Base-by-base conservation (phyloP, 805 yeast species). In the Metschnikowia corniflorae region DNA sequence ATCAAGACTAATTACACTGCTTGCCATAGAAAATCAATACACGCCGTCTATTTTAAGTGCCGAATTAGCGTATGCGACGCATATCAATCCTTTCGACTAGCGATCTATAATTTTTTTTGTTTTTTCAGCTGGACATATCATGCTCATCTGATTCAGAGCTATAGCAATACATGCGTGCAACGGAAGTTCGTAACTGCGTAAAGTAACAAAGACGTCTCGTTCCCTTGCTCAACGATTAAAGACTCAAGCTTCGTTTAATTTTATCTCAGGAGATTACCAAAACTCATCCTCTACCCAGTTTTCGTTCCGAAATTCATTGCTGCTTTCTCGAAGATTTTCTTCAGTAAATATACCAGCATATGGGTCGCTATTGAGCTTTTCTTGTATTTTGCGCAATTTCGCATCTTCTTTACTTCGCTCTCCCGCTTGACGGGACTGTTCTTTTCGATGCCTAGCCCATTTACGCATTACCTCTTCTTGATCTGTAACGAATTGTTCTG, bases 241-340 rank as follows among this genome's bases (percentile, higher is more conserved):
- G 16, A 19, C 12, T n/a, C 21, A n/a, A n/a, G n/a, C n/a, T n/a
- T n/a, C n/a, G n/a, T n/a, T n/a, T n/a, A n/a, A n/a, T n/a, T n/a
- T n/a, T n/a, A n/a, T n/a, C n/a, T n/a, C n/a, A n/a, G 3, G 24
- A 10, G 24, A 21, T 39, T 34, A 48, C 53, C 53, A 49, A 16
- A 77, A 77, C 50, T 75, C 81, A 36, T 76, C 82, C 46, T 77
- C 81, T 14, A 54, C 57, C 63, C 72, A 73, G 49, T 73, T 75
- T 37, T 71, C 78, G 45, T 60, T 61, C 26, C 78, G 53, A 44
- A 62, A 59, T 54, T 73, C 71, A 44, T 75, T 75, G 45, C 69
- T 65, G 27, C 68, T 54, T 33, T 58, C 65, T 26, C 67, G 58
- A 38, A 73, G 47, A 29, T 63, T 63, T 15, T 71, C 77, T 20